Base-by-base conservation (phyloP, 179 eudicot genomes). In the Silene coronaria region DNA sequence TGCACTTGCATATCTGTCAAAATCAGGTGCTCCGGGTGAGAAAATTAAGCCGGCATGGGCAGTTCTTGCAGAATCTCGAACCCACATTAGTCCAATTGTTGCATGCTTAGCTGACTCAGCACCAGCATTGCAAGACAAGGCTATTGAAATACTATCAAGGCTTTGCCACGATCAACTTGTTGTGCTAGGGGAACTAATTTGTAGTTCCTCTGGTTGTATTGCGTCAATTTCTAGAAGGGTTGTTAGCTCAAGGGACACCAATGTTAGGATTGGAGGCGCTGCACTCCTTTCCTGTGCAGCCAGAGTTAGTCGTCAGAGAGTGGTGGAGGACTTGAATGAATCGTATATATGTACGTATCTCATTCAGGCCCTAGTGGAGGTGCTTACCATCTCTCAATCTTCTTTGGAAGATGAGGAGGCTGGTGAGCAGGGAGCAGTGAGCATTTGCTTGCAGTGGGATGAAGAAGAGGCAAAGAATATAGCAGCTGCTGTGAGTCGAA, bases 271-370 rank as follows among this genome's bases (percentile, higher is more conserved):
- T 79, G 97, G 99, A 73, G 99, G 99, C 73, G 83, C 90, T 65
- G 96, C 97, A 23, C 97, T 93, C 75, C 97, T 96, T 79, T 82
- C 87, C 26, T 90, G 99, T 87, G 90, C 91, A 60, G 89, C 92
- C 42, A 87, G 86, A 88, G 94, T 86, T 69, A 87, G 86, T 84
- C 89, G 84, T 70, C 90, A 82, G 70, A 89, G 84, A 79, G 83
- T 90, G 59, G 78, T 87, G 75, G 92, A 91, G 77, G 92, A 93
- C 77, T 80, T 93, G 71, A 83, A 82, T 76, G 88, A 80, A 58
- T 89, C 92, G 23, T 81, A 78, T 30, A 76, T 87, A 16, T 79
- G 85, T 72, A 69, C 83, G 19, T 79, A 81, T 79, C 89, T 96
- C 76, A 90, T 93, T 77, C 93, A 82, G 79, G 90, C 97, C 82